phyloP scores from a whole-genome alignment of 2,329 filamentous ascomycete species.

The Sarocladiaceae sp. region DNA sequence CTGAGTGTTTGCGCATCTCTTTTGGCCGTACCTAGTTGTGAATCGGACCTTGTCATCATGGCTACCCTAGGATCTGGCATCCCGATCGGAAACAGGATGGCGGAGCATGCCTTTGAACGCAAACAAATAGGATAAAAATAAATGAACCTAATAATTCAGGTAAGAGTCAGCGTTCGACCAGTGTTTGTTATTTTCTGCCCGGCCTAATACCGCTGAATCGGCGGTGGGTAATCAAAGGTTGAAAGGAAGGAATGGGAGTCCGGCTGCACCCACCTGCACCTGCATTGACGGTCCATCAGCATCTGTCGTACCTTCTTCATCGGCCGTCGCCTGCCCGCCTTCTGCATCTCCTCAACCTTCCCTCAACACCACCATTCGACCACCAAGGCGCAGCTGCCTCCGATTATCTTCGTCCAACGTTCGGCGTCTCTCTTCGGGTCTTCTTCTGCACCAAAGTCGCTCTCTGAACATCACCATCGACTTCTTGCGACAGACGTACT shows the following conservation, averaged over 20 bases:
- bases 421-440: background rate
- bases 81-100: no score
- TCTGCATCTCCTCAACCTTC: background rate
- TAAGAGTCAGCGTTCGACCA: no score
- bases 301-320: constrained; percentile 4
- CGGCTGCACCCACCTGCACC: constrained; percentile 1
- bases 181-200: background rate
- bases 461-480: background rate
- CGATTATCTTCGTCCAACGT: no score
- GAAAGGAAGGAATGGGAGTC: background rate
- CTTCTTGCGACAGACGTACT: background rate
- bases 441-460: constrained; percentile 9
- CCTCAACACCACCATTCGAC: constrained; percentile 4
- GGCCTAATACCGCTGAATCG: no score
- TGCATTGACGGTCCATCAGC: background rate
- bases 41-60: no score
- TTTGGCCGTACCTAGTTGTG: no score
- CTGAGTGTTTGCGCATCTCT: no score
- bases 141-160: no score
- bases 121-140: no score
- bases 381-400: no score
- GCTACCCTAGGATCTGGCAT: no score
- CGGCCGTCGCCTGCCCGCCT: background rate
- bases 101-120: no score
- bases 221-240: background rate